Conservation (phyloP, 148 eudicot species). For the Euryodendron excelsum region DNA sequence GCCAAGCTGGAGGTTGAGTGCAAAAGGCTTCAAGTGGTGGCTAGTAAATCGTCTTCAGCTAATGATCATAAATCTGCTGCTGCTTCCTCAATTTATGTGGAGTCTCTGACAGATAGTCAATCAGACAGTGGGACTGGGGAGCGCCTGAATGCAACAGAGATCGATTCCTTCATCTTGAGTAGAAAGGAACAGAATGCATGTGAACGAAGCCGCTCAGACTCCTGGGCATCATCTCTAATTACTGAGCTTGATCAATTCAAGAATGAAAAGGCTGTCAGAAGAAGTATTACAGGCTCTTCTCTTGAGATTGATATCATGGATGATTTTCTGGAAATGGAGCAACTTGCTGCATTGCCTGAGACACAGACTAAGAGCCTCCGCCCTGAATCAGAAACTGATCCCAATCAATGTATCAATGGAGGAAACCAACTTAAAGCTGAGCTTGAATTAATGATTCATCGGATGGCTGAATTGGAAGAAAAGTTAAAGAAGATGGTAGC, state of each 20-base stretch:
- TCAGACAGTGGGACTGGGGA: conserved; percentile 45
- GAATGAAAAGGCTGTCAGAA: conserved; percentile 35
- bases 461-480: conserved; percentile 36
- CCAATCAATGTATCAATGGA: conserved; percentile 2
- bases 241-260: conserved; percentile 70
- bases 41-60: conserved; percentile 35
- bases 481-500: conserved; percentile 41
- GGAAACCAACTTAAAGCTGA: conserved; percentile 32
- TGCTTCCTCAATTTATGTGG: conserved; percentile 48
- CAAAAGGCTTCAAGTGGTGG: conserved; percentile 55
- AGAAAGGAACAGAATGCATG: conserved; percentile 14
- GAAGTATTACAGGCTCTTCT: conserved; percentile 28
- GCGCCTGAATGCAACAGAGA: conserved; percentile 25
- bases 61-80: conserved; percentile 35
- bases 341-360: conserved; percentile 66
- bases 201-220: conserved; percentile 33
- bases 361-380: conserved; percentile 17
- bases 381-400: conserved; percentile 18
- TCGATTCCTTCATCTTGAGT: conserved; percentile 27
- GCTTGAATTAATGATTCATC: conserved; percentile 27
- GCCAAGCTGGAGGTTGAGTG: conserved; percentile 92
- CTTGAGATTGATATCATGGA: conserved; percentile 77
- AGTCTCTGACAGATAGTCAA: conserved; percentile 62
- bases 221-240: conserved; percentile 69
- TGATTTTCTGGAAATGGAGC: conserved; percentile 94